These are phyloP conservation scores for Dactylellina haptotyla DNA, from an alignment of 2,329 filamentous ascomycete genomes.

Conservation along the genomic window DNA sequence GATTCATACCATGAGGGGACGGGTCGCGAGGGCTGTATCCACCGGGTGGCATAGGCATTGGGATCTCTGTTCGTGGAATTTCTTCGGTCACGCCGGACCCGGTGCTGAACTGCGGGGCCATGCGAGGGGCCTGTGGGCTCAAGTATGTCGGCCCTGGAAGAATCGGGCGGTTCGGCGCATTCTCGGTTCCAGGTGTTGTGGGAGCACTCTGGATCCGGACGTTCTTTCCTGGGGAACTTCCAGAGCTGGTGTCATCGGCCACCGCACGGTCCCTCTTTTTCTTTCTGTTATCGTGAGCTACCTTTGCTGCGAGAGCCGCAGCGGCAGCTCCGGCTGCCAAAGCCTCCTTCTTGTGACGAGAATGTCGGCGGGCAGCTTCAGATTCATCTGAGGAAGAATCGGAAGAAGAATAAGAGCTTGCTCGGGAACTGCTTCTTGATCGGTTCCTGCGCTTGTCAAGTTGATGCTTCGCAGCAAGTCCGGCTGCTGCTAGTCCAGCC, in stretches of 20 bases:
- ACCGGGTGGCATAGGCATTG: slow-evolving; percentile 50
- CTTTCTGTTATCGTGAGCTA: slow-evolving; percentile 52
- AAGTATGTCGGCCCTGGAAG: slow-evolving; percentile 2
- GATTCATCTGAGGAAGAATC: slow-evolving; percentile 18
- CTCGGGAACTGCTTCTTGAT: slow-evolving; percentile 35
- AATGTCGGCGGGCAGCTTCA: slow-evolving; percentile 39
- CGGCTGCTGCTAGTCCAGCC: slow-evolving; percentile 36
- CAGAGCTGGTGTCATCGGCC: slow-evolving; percentile 32
- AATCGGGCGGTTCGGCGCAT: slow-evolving; percentile 34
- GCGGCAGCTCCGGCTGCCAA: slow-evolving; percentile 46
- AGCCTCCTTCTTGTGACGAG: slow-evolving; percentile 49
- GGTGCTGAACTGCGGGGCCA: slow-evolving; percentile 46
- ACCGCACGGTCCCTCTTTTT: slow-evolving; percentile 31
- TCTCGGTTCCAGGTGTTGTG: slow-evolving; percentile 42
- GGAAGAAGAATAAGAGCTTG: slow-evolving; percentile 23
- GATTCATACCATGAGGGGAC: too few species aligned
- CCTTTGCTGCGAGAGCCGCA: slow-evolving; percentile 52
- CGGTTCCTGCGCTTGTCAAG: slow-evolving; percentile 35
- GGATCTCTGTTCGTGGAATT: slow-evolving; percentile 47
- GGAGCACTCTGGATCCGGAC: slow-evolving; percentile 51
- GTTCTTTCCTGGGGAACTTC: slow-evolving; percentile 39
- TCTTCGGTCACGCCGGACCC: slow-evolving; percentile 51
- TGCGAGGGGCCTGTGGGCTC: slow-evolving; percentile 38
- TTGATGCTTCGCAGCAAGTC: slow-evolving; percentile 50
- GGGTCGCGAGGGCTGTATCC: slow-evolving; percentile 42